These are phyloP conservation scores for Starmerella scarabaei DNA, from an alignment of 805 yeast species.

Conservation along the genomic window DNA sequence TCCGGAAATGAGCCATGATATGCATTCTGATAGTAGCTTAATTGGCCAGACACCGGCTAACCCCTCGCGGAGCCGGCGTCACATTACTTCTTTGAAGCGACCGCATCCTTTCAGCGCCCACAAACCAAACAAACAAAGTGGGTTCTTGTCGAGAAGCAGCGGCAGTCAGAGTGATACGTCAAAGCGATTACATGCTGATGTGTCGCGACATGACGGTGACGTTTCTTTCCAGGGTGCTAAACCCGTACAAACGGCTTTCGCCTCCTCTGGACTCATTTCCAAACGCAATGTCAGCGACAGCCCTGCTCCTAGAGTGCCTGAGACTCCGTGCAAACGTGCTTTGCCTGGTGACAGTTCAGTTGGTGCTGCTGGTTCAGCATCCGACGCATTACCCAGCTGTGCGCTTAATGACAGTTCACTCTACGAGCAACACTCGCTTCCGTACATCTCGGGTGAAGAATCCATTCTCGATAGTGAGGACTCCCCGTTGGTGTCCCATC, in stretches of 20 bases:
- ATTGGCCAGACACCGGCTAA: not conserved
- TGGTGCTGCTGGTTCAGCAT: not conserved
- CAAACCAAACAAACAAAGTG: conserved; percentile 12
- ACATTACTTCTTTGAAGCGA: conserved; percentile 18
- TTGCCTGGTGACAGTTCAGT: not conserved
- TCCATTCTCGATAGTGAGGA: not conserved
- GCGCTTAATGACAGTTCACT: not conserved
- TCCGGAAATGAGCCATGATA: not conserved
- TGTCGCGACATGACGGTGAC: conserved; percentile 53
- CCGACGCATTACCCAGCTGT: not conserved
- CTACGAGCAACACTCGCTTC: conserved; percentile 6
- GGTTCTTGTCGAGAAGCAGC: conserved; percentile 9
- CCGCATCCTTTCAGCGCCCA: conserved; percentile 21
- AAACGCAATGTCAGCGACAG: conserved; percentile 39
- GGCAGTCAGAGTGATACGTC: conserved; percentile 1
- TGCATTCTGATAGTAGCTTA: not conserved
- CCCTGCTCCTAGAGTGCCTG: conserved; percentile 31
- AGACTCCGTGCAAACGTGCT: conserved; percentile 44
- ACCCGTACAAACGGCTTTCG: conserved; percentile 76
- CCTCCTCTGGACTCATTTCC: conserved; percentile 57
- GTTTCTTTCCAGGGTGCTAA: conserved; percentile 51
- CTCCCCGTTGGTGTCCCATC: not conserved
- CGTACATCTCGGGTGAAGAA: not conserved
- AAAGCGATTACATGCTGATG: conserved; percentile 28
- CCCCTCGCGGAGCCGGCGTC: conserved; percentile 1